Percentiles rank a stretch among this genome's conserved stretches.
Conservation (phyloP, 176 grass and related monocot species). For the Triticum turgidum region DNA sequence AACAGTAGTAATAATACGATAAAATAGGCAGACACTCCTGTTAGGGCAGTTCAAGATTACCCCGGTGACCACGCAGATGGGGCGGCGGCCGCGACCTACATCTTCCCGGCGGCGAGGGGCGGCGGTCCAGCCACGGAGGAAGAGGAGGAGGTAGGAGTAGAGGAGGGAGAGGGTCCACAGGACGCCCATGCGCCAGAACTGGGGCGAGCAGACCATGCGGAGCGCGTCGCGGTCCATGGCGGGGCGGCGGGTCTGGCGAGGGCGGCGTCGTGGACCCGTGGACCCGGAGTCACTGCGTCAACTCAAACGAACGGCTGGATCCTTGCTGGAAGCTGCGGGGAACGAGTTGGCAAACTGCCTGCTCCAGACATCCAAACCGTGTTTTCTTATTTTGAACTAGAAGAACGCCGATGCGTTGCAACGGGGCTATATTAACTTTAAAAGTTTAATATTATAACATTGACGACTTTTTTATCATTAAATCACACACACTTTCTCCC, state of each 20-base stretch:
- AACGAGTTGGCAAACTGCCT: not conserved
- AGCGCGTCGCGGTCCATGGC: conserved; percentile 53
- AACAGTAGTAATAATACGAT: not conserved
- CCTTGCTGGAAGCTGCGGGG: too few species aligned
- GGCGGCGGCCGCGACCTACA: not conserved
- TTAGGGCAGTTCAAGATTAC: conserved; percentile 7
- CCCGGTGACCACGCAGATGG: conserved; percentile 80
- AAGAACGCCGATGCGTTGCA: too few species aligned
- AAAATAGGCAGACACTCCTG: not conserved
- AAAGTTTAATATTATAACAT: too few species aligned
- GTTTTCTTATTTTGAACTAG: too few species aligned
- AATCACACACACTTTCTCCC: too few species aligned
- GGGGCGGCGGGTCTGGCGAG: not conserved
- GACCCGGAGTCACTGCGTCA: not conserved
- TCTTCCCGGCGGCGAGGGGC: not conserved
- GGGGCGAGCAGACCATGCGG: conserved; percentile 43
- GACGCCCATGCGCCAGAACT: conserved; percentile 91
- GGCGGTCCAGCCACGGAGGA: conserved; percentile 17
- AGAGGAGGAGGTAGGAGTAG: conserved; percentile 58
- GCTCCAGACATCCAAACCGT: too few species aligned
- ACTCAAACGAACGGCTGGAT: not conserved
- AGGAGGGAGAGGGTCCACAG: conserved; percentile 63
- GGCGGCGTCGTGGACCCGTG: not conserved
- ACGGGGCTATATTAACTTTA: too few species aligned
- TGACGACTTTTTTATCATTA: too few species aligned